phyloP scores from a whole-genome alignment of 1,139 yeast species.

The Magnusiomyces magnusii region DNA sequence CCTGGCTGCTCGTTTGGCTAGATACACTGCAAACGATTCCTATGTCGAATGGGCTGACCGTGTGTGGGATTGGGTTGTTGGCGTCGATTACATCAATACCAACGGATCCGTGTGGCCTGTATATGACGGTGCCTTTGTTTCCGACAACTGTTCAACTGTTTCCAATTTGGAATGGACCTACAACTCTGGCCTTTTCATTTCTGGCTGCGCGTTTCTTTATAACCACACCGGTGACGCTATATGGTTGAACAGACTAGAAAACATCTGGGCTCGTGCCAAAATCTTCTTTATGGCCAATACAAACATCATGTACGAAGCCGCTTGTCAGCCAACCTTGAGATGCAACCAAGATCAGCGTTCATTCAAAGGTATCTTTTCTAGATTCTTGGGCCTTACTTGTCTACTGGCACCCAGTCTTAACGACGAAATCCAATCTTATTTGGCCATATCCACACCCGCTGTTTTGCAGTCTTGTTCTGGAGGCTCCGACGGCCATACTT shows the following conservation, averaged over 20 bases:
- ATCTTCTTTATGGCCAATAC: slow-evolving; percentile 50
- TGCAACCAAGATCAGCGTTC: slow-evolving; percentile 91
- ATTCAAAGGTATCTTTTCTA: slow-evolving; percentile 72
- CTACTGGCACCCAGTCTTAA: slow-evolving; percentile 58
- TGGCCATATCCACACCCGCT: slow-evolving; percentile 61
- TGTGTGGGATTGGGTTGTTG: slow-evolving; percentile 77
- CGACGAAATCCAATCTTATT: slow-evolving; percentile 43
- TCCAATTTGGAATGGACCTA: slow-evolving; percentile 76
- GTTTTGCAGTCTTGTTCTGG: slow-evolving; percentile 84
- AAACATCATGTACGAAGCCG: slow-evolving; percentile 66
- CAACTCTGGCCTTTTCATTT: slow-evolving; percentile 70
- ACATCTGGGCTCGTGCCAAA: slow-evolving; percentile 40
- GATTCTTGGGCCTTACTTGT: slow-evolving; percentile 72
- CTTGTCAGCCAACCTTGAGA: slow-evolving; percentile 54
- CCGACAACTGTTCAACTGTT: slow-evolving; percentile 51
- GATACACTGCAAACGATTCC: slow-evolving; percentile 64
- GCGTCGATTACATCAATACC: slow-evolving; percentile 48
- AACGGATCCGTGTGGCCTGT: slow-evolving; percentile 35
- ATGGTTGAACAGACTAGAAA: slow-evolving; percentile 53
- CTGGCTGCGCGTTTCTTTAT: slow-evolving; percentile 79
- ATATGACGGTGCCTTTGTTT: slow-evolving; percentile 70
- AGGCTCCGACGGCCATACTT: slow-evolving; percentile 82
- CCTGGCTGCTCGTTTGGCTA: slow-evolving; percentile 76
- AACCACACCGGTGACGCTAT: slow-evolving; percentile 60
- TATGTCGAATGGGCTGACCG: slow-evolving; percentile 75